Evolutionary conservation across 177 flowering plant genomes (phyloP).

Genomic region (Vitis hybrid): DNA sequence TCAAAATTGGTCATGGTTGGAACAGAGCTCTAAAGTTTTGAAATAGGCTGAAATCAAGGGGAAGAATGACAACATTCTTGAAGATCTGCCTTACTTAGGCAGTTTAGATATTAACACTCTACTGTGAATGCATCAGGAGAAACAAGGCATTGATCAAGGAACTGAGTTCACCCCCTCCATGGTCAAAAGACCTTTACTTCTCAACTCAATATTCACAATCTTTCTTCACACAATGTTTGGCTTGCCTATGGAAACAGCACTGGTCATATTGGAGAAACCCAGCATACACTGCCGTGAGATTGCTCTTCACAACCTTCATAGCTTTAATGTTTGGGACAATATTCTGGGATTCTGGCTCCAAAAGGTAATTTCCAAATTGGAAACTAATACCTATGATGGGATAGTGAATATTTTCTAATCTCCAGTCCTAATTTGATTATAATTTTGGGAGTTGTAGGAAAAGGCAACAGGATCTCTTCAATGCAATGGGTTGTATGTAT

Average conservation of each 20-base stretch:
- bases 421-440: background rate
- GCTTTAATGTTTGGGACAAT: conserved; percentile 25
- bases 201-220: conserved; percentile 18
- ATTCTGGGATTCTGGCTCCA: conserved; percentile 23
- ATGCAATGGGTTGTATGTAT: conserved; percentile 22
- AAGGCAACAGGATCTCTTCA: conserved; percentile 12
- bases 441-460: conserved; percentile 8
- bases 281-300: conserved; percentile 24
- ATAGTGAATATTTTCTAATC: background rate
- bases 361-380: conserved; percentile 7
- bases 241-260: conserved; percentile 25
- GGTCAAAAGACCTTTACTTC: conserved; percentile 20
- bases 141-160: conserved; percentile 17
- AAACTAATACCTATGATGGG: background rate
- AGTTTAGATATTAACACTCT: background rate
- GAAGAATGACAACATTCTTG: no score
- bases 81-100: no score
- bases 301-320: conserved; percentile 18
- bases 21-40: no score
- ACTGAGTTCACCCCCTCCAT: conserved; percentile 19
- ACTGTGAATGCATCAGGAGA: conserved; percentile 5
- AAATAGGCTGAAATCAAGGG: no score
- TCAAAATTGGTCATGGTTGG: no score
- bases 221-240: conserved; percentile 15
- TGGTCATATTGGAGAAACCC: conserved; percentile 26